Conservation (phyloP, 1,139 yeast genomes). For the Suhomyces choctaworum region DNA sequence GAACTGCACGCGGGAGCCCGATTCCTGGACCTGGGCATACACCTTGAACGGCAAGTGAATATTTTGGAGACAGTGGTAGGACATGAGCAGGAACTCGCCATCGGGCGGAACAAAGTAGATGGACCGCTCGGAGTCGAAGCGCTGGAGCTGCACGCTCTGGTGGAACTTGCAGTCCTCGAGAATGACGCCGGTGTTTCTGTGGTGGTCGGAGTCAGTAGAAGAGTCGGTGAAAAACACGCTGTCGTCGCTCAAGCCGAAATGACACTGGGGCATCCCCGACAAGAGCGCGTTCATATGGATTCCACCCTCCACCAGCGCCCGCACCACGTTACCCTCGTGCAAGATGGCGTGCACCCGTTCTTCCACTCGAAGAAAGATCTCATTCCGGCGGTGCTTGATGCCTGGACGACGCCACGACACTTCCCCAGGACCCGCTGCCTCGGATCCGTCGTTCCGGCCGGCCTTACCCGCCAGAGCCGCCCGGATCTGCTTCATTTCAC, state of each 20-base stretch:
- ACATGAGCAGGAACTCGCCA: slow-evolving; percentile 87
- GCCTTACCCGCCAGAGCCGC: slow-evolving; percentile 2
- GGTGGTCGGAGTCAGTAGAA: slow-evolving; percentile 5
- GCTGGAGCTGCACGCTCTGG: slow-evolving; percentile 75
- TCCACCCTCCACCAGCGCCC: slow-evolving; percentile 77
- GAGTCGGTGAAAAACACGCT: slow-evolving; percentile 21
- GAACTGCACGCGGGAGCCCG: slow-evolving; percentile 55
- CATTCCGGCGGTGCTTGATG: slow-evolving; percentile 79
- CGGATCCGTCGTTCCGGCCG: slow-evolving; percentile 4
- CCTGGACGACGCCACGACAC: slow-evolving; percentile 72
- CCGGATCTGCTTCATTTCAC: slow-evolving; percentile 12
- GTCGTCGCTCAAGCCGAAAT: slow-evolving; percentile 60
- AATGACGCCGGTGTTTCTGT: slow-evolving; percentile 41
- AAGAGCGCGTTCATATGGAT: slow-evolving; percentile 71
- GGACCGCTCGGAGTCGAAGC: slow-evolving; percentile 64
- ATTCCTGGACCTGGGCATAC: slow-evolving; percentile 57
- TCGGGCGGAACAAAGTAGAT: slow-evolving; percentile 87
- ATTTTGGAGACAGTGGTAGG: slow-evolving; percentile 58
- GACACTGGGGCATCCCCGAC: slow-evolving; percentile 72
- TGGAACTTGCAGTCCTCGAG: slow-evolving; percentile 86
- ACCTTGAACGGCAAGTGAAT: slow-evolving; percentile 72
- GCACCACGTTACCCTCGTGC: slow-evolving; percentile 59
- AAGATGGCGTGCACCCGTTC: slow-evolving; percentile 75
- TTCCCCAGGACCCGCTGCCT: no score
- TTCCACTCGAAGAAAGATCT: slow-evolving; percentile 71